phyloP scores from a whole-genome alignment of 2,329 filamentous ascomycete species.

The Claviceps lovelessii region DNA sequence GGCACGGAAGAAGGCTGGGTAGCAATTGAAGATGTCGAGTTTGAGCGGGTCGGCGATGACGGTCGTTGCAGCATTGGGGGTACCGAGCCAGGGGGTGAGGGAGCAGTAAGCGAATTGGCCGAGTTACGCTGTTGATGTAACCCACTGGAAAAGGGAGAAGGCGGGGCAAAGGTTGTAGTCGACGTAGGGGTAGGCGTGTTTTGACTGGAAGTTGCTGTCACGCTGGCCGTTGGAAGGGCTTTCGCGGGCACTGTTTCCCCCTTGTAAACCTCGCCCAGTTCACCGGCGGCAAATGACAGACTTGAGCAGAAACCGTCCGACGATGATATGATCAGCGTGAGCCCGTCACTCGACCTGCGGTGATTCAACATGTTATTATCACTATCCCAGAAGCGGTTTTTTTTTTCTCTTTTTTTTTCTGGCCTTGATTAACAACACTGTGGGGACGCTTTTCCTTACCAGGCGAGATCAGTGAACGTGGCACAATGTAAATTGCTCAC shows the following conservation, averaged over 20 bases:
- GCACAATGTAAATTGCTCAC: conserved; percentile 96
- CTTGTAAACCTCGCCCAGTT: conserved; percentile 70
- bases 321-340: conserved; percentile 74
- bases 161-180: conserved; percentile 46
- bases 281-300: conserved; percentile 67
- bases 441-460: conserved; percentile 41
- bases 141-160: conserved; percentile 40
- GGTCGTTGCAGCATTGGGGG: conserved; percentile 51
- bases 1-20: conserved; percentile 42
- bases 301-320: conserved; percentile 96
- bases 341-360: conserved; percentile 34
- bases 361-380: conserved; percentile 2
- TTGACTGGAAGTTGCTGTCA: conserved; percentile 37
- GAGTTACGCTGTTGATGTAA: conserved; percentile 41
- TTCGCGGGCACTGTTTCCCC: conserved; percentile 46
- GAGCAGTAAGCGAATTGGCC: conserved; percentile 41
- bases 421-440: background rate
- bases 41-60: conserved; percentile 69
- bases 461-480: conserved; percentile 90
- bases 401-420: conserved; percentile 12
- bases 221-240: conserved; percentile 24
- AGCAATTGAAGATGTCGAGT: conserved; percentile 66
- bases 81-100: conserved; percentile 39
- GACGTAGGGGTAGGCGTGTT: conserved; percentile 59
- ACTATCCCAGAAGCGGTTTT: background rate